Base-by-base conservation (phyloP, 495 filamentous ascomycete species). In the Saxophila tyrrhenica region DNA sequence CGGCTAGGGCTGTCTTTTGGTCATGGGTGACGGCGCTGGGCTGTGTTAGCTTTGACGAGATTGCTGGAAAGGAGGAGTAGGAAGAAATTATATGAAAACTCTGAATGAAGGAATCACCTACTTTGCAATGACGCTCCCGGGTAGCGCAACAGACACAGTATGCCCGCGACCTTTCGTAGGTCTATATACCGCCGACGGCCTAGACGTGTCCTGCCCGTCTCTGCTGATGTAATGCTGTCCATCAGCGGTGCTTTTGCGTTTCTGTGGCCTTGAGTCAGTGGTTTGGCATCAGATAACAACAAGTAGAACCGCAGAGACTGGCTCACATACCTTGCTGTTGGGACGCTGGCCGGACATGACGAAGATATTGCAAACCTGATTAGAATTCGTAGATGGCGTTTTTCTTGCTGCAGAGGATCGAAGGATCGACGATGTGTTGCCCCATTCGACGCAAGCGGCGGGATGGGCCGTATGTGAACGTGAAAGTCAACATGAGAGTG, bases 1-100 rank as follows among this genome's bases (percentile, higher is more conserved):
- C 80, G 3, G 80, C 81, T 39, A 85, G 70, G 22, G 70, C 67
- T 9, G 80, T 81, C 62, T 83, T 81, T 52, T 83, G 80, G 42
- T 87, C 83, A 46, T 78, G 78, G 19, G 81, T 73, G 62, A 74
- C 67, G 9, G 75, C 76, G 63, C 76, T 80, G 29, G 46, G 11
- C 2, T 24, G 24, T 17, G 39, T 44, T 39, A 50, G 42, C 15
- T 16, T 3, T 3, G 9, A 11, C n/a, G 13, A 19, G 25, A 2
- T 8, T 51, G 10, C 17, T 41, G 42, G 22, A 19, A 48, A 54
- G 25, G 52, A 41, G 13, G 55, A 15, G 58, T 42, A 50, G 25
- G 39, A 3, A 3, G 20, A 29, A 39, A 7, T 1, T 29, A 25
- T 21, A 21, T 45, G 51, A 20, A 3, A n/a, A 11, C 2, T 25